Conservation (phyloP, 2,329 filamentous ascomycete genomes). For the Knufia fluminis region DNA sequence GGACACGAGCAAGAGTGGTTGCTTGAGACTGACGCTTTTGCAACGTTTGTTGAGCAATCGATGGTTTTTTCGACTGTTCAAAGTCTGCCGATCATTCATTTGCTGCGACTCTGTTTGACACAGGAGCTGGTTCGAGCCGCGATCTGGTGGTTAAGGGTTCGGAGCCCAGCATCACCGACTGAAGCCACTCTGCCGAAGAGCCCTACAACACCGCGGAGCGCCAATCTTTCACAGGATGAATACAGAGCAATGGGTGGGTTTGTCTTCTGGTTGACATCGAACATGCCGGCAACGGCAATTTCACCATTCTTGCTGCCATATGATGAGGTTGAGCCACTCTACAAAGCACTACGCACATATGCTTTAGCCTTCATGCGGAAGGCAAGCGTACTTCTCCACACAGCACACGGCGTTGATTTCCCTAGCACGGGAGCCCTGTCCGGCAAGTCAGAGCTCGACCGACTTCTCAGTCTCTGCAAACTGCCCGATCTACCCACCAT, state of each 20-base stretch:
- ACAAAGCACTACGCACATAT: conserved; percentile 58
- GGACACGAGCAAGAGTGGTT: not conserved
- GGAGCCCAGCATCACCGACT: not conserved
- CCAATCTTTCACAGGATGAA: conserved; percentile 2
- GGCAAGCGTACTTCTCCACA: conserved; percentile 69
- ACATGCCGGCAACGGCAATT: conserved; percentile 4
- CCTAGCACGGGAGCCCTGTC: conserved; percentile 56
- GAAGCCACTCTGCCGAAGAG: not conserved
- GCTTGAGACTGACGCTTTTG: conserved; percentile 1
- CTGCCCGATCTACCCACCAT: conserved; percentile 73
- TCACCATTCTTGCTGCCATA: conserved; percentile 9
- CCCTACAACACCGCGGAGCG: conserved; percentile 1
- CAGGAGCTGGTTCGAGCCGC: conserved; percentile 79
- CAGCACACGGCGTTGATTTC: conserved; percentile 82
- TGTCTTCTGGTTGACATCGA: conserved; percentile 7
- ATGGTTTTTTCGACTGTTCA: conserved; percentile 1
- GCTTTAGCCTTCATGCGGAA: conserved; percentile 87
- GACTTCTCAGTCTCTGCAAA: conserved; percentile 65
- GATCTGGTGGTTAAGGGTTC: conserved; percentile 7
- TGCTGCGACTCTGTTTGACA: conserved; percentile 78
- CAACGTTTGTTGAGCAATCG: conserved; percentile 4
- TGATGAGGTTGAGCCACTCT: conserved; percentile 12
- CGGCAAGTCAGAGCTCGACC: conserved; percentile 68
- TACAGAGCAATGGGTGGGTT: conserved; percentile 6
- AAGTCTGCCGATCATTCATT: conserved; percentile 49